phyloP scores from a whole-genome alignment of 2,329 filamentous ascomycete species.

The Phialemoniopsis sp. region DNA sequence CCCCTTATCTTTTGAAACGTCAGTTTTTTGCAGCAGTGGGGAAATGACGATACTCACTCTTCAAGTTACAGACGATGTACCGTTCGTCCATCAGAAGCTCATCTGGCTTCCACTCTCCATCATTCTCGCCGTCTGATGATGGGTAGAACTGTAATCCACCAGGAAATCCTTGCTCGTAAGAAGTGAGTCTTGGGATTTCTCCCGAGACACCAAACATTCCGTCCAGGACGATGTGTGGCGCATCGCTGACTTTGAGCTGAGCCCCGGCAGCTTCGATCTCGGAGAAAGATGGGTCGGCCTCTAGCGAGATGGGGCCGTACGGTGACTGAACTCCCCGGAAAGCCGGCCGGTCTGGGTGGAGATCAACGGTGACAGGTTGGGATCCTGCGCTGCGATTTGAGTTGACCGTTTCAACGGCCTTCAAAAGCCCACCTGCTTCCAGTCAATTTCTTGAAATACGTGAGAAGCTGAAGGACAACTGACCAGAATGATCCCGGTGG shows the following conservation, averaged over 20 bases:
- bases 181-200: conserved; percentile 42
- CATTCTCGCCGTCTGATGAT: too few species aligned
- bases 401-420: too few species aligned
- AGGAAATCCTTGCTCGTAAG: conserved; percentile 43
- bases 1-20: conserved; percentile 43
- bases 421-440: too few species aligned
- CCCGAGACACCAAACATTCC: conserved; percentile 48
- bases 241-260: conserved; percentile 26
- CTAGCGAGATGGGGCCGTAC: conserved; percentile 36
- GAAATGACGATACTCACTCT: too few species aligned
- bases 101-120: conserved; percentile 41
- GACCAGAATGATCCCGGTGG: conserved; percentile 51
- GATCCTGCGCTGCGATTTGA: too few species aligned
- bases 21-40: too few species aligned
- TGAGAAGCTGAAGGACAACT: too few species aligned
- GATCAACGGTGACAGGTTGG: conserved; percentile 36
- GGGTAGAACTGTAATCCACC: conserved; percentile 38
- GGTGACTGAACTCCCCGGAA: conserved; percentile 42
- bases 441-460: too few species aligned
- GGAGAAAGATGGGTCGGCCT: conserved; percentile 46
- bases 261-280: conserved; percentile 40
- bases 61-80: conserved; percentile 46
- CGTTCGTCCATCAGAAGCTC: conserved; percentile 47
- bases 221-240: conserved; percentile 40
- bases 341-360: conserved; percentile 46